These are phyloP conservation scores for Isabelozyma pseudorhagii DNA, from an alignment of 805 yeast species.

Conservation along the genomic window DNA sequence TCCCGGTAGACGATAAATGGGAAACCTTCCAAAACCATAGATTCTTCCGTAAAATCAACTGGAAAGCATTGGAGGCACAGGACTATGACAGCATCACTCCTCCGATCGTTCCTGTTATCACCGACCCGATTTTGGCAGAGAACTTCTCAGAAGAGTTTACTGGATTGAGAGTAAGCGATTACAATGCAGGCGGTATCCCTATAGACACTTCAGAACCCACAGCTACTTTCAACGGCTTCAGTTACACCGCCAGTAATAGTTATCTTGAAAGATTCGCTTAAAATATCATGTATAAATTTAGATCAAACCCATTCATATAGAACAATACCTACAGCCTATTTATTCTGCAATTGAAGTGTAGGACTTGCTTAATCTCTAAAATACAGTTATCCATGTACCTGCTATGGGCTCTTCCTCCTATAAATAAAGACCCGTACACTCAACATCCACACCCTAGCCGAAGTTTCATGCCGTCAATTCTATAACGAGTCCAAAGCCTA, in stretches of 20 bases:
- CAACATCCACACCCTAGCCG: no score
- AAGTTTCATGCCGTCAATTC: no score
- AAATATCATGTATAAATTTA: not conserved
- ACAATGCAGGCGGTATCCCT: slow-evolving; percentile 8
- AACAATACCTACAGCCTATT: no score
- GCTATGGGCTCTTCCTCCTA: no score
- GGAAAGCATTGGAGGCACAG: slow-evolving; percentile 57
- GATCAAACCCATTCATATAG: not conserved
- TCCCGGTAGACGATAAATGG: slow-evolving; percentile 49
- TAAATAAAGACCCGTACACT: no score
- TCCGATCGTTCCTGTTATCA: slow-evolving; percentile 79
- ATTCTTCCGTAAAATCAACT: slow-evolving; percentile 73
- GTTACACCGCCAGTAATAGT: slow-evolving; percentile 31
- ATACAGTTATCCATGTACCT: no score
- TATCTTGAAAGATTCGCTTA: slow-evolving; percentile 18
- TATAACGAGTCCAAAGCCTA: no score
- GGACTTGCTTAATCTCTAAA: no score
- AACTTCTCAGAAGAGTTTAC: slow-evolving; percentile 83
- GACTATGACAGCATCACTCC: slow-evolving; percentile 48
- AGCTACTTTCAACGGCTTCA: slow-evolving; percentile 25
- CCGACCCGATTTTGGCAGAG: slow-evolving; percentile 80
- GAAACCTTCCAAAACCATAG: slow-evolving; percentile 60
- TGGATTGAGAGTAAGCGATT: slow-evolving; percentile 49
- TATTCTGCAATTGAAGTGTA: no score
- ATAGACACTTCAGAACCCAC: slow-evolving; percentile 1